A percentile compares a stretch with the other conserved stretches of the same genome.
Conservation (phyloP, 2,329 filamentous ascomycete genomes). For the Colletotrichum lini region DNA sequence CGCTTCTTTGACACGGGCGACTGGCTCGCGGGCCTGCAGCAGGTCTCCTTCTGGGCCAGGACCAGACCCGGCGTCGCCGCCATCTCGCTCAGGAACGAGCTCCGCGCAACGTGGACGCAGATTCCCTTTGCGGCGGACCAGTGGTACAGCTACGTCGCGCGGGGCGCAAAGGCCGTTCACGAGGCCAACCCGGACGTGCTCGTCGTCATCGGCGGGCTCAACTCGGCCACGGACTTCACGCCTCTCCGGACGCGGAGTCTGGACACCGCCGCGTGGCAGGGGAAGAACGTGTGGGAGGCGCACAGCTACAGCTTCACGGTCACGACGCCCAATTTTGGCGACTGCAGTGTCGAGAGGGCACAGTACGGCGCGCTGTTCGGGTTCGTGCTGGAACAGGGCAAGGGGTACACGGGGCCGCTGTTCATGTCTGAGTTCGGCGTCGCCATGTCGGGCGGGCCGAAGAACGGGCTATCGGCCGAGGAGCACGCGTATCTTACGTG, state of each 20-base stretch:
- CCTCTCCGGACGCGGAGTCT: slow-evolving; percentile 56
- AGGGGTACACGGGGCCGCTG: slow-evolving; percentile 67
- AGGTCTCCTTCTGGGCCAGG: slow-evolving; percentile 66
- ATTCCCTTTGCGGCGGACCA: slow-evolving; percentile 60
- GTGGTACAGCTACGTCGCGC: slow-evolving; percentile 65
- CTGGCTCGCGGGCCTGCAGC: slow-evolving; percentile 67
- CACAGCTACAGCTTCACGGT: slow-evolving; percentile 71
- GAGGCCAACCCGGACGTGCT: slow-evolving; percentile 65
- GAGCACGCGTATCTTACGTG: slow-evolving; percentile 67
- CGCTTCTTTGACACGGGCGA: slow-evolving; percentile 67
- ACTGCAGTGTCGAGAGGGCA: slow-evolving; percentile 59
- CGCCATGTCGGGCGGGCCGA: slow-evolving; percentile 59
- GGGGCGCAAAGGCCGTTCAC: slow-evolving; percentile 66
- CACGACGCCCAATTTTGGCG: slow-evolving; percentile 58
- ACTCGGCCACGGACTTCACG: slow-evolving; percentile 67
- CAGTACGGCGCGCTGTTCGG: slow-evolving; percentile 64
- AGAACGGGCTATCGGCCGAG: slow-evolving; percentile 58
- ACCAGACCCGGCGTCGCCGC: slow-evolving; percentile 66
- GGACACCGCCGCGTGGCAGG: slow-evolving; percentile 60
- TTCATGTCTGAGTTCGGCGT: slow-evolving; percentile 73
- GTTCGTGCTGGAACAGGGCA: slow-evolving; percentile 65
- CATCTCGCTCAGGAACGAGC: slow-evolving; percentile 72
- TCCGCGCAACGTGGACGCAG: slow-evolving; percentile 65
- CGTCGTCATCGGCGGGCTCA: slow-evolving; percentile 68
- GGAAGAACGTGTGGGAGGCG: slow-evolving; percentile 73